Percentiles rank a stretch among this genome's conserved stretches.
phyloP scores from a whole-genome alignment of 75 land plant genomes.

The Larix kaempferi region DNA sequence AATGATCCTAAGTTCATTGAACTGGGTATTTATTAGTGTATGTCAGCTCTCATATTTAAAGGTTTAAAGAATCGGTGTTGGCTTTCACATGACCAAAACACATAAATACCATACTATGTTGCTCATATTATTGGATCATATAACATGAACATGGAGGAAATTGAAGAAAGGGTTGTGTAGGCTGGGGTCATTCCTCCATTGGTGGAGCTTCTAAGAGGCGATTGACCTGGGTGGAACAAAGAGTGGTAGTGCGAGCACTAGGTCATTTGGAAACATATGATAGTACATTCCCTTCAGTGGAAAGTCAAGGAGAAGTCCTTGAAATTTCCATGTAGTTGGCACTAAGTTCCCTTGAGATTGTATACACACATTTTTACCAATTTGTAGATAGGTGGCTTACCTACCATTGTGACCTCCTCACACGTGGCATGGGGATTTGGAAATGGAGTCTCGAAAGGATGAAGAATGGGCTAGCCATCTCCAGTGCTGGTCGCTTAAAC shows the following conservation, averaged over 20 bases:
- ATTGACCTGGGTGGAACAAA: slow-evolving; percentile 95
- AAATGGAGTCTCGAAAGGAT: slow-evolving; percentile 93
- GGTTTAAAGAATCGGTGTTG: slow-evolving; percentile 83
- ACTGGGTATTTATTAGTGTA: slow-evolving; percentile 69
- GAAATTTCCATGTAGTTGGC: slow-evolving; percentile 85
- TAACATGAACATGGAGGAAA: slow-evolving; percentile 95
- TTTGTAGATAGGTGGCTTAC: slow-evolving; percentile 70
- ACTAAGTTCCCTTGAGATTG: slow-evolving; percentile 75
- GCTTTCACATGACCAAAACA: slow-evolving; percentile 91
- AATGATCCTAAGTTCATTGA: slow-evolving; percentile 62
- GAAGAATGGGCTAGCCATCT: slow-evolving; percentile 99
- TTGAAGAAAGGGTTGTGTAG: slow-evolving; percentile 83
- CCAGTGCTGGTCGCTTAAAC: slow-evolving; percentile 87
- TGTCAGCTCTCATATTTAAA: slow-evolving; percentile 87
- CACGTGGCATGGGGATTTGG: slow-evolving; percentile 84
- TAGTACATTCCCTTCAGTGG: slow-evolving; percentile 72
- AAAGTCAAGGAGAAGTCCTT: slow-evolving; percentile 53
- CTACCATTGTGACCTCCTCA: slow-evolving; percentile 93
- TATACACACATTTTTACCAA: slow-evolving; percentile 91
- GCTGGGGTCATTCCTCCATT: slow-evolving; percentile 87
- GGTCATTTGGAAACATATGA: slow-evolving; percentile 92
- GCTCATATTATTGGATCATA: slow-evolving; percentile 98
- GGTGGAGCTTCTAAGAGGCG: slow-evolving; percentile 90
- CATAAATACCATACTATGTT: slow-evolving; percentile 94
- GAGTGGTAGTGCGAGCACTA: slow-evolving; percentile 86